phyloP scores from a whole-genome alignment of 179 eudicot genomes.

The Drosera spatulata region DNA sequence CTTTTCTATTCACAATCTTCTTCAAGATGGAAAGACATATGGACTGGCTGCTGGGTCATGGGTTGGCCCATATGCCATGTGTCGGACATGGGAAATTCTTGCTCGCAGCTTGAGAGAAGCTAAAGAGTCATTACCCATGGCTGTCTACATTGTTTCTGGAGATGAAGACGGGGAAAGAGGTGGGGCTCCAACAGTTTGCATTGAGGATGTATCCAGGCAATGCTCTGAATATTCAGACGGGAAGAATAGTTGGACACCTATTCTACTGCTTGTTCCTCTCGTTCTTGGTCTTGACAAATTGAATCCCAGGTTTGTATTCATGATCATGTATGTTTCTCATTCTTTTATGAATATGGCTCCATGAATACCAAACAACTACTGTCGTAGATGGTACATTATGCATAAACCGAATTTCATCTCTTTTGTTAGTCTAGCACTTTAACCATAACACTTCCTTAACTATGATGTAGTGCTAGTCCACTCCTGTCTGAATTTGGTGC shows the following conservation, averaged over 20 bases:
- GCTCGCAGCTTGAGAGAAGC: conserved; percentile 30
- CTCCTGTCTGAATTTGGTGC: too few relatives aligned
- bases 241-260: conserved; percentile 59
- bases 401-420: too few relatives aligned
- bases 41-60: conserved; percentile 92
- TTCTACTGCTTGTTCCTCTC: conserved; percentile 83
- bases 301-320: conserved; percentile 64
- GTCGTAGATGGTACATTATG: too few relatives aligned
- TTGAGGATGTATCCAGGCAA: conserved; percentile 60
- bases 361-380: too few relatives aligned
- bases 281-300: conserved; percentile 95
- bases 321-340: not conserved
- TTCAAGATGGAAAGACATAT: conserved; percentile 75
- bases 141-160: conserved; percentile 87
- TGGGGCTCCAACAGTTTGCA: conserved; percentile 91
- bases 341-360: too few relatives aligned
- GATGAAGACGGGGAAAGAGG: conserved; percentile 99
- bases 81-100: conserved; percentile 89
- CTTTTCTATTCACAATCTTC: conserved; percentile 81
- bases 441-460: too few relatives aligned
- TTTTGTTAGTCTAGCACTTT: too few relatives aligned
- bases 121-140: conserved; percentile 45
- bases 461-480: too few relatives aligned
- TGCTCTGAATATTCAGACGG: conserved; percentile 58
- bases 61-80: conserved; percentile 99